Percentiles rank a stretch among this genome's conserved stretches.
Evolutionary conservation across 805 yeast genomes (phyloP).

Genomic region (Candida nemodendra): DNA sequence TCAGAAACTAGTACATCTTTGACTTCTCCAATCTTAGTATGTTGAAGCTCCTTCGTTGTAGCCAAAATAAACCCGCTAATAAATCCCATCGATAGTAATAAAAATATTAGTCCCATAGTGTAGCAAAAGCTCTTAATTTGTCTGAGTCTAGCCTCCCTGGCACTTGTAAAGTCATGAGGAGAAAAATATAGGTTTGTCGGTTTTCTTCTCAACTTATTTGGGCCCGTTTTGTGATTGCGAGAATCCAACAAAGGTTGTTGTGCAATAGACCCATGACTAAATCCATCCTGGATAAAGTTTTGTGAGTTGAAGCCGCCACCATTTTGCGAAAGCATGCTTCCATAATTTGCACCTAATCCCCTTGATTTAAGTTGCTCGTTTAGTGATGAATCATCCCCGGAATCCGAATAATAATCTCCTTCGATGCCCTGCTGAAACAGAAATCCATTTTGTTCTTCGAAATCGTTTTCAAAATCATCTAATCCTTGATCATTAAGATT

Average conservation of each 20-base stretch:
- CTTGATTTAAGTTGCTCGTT: constrained; percentile 13
- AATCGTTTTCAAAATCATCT: constrained; percentile 55
- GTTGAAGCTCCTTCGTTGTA: constrained; percentile 76
- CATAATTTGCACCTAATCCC: constrained; percentile 16
- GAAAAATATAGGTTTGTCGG: constrained; percentile 31
- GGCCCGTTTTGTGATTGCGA: constrained; percentile 10
- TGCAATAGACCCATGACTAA: constrained; percentile 2
- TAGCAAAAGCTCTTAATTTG: constrained; percentile 38
- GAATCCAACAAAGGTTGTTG: constrained; percentile 17
- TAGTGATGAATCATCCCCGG: constrained; percentile 26
- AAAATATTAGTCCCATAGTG: constrained; percentile 43
- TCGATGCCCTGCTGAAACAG: constrained; percentile 14
- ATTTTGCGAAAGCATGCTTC: constrained; percentile 14
- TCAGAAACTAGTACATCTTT: constrained; percentile 74
- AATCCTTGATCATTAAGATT: constrained; percentile 36
- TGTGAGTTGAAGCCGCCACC: constrained; percentile 4
- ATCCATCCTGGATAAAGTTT: constrained; percentile 8
- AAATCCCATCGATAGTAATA: constrained; percentile 70
- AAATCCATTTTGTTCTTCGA: constrained; percentile 28
- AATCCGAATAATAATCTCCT: constrained; percentile 26
- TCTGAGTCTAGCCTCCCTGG: constrained; percentile 28
- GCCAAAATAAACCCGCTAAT: constrained; percentile 82
- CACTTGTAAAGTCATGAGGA: constrained; percentile 38
- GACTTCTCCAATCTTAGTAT: constrained; percentile 59
- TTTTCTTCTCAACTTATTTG: constrained; percentile 20